These are phyloP conservation scores for Cavenderia fasciculata DNA, from an alignment of 78 protist genomes.

Conservation along the genomic window DNA sequence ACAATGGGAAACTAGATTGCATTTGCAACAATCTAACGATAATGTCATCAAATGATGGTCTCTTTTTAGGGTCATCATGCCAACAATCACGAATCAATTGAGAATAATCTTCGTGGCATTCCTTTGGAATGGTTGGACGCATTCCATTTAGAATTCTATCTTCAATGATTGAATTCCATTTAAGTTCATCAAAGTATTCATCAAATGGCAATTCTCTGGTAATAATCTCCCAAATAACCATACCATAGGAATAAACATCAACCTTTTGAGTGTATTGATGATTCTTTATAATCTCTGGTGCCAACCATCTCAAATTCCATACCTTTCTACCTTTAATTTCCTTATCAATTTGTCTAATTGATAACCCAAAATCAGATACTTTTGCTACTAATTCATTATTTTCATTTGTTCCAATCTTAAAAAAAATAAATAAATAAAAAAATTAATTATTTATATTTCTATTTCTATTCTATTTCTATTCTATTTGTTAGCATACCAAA, in stretches of 20 bases:
- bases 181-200: slow-evolving; percentile 45
- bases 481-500: background rate
- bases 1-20: slow-evolving; percentile 10
- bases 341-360: slow-evolving; percentile 41
- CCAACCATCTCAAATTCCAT: slow-evolving; percentile 77
- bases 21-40: slow-evolving; percentile 21
- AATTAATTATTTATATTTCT: background rate
- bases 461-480: background rate
- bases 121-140: slow-evolving; percentile 53
- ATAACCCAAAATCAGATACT: slow-evolving; percentile 78
- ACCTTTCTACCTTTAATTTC: slow-evolving; percentile 71
- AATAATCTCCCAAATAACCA: slow-evolving; percentile 72
- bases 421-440: background rate
- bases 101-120: slow-evolving; percentile 24
- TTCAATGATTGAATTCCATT: slow-evolving; percentile 68
- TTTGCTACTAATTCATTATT: slow-evolving; percentile 38
- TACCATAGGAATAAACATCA: slow-evolving; percentile 69
- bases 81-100: slow-evolving; percentile 64
- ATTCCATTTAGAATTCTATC: slow-evolving; percentile 46
- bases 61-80: slow-evolving; percentile 57
- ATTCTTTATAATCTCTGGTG: slow-evolving; percentile 68
- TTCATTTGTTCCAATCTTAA: background rate
- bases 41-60: slow-evolving; percentile 66
- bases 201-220: slow-evolving; percentile 69
- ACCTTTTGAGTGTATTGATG: slow-evolving; percentile 73